Evolutionary conservation across 306 rosid species (phyloP), one percentile per base, ranked within the genome.

Genomic region (Mimosa pudica): DNA sequence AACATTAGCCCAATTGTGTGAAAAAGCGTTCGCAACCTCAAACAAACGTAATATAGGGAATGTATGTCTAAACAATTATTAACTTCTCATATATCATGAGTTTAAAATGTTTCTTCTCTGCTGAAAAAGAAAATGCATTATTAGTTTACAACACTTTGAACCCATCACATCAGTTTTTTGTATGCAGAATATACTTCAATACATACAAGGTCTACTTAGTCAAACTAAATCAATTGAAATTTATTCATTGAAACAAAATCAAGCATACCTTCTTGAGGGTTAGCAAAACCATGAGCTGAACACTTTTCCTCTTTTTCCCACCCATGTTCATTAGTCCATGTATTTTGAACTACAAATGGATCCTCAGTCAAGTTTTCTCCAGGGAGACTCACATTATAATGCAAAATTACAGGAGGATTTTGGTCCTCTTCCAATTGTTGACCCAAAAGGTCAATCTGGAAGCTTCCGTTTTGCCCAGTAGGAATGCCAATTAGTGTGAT

Each of bases 231-330:
- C 9, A 45, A 45, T 10, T 33, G 68, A 46, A 76, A 54, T 47
- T 52, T 57, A n/a, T 4, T 3, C 57, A 52, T 18, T 61, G 42
- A 41, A 77, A 74, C 70, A 20, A 49, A 78, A 20, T 10, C 12
- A n/a, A 46, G 73, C 42, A 49, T 89, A 94, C 98, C 98, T 84
- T 84, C 83, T 32, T 71, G 76, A 51, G 62, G 73, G 85, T 84
- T 86, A 61, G 88, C 79, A 77, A 93, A 87, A 78, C 87, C 67
- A 77, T 69, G 92, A 77, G 90, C 79, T 44, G 97, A 97, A 75
- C 98, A 94, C 49, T 82, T 88, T 89, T 92, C 94, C 80, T 82
- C 91, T 80, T 83, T 91, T 64, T 92, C 97, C 98, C 97, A 94
- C 72, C 93, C 97, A 68, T 83, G 87, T 81, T 92, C 94, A 78